A percentile compares a stretch with the other conserved stretches of the same genome.
phyloP scores from a whole-genome alignment of 306 rosid species.

The Dalbergia cultrata region DNA sequence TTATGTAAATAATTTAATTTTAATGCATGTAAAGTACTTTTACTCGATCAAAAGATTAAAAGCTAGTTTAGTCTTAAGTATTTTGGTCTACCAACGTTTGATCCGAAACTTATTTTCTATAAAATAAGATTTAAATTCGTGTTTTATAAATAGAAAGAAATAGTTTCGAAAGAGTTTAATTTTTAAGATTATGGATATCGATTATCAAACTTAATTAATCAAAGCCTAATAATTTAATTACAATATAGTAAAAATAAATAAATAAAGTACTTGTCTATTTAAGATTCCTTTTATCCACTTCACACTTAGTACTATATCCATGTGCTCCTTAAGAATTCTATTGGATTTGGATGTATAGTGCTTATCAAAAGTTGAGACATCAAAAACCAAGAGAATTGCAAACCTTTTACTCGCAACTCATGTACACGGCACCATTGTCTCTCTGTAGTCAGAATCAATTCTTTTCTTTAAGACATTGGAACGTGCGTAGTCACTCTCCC shows the following conservation, averaged over 20 bases:
- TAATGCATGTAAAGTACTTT: background rate
- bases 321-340: background rate
- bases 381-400: conserved; percentile 7
- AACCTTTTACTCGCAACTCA: background rate
- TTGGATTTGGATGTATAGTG: background rate
- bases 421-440: background rate
- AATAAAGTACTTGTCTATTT: background rate
- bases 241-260: no score
- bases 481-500: conserved; percentile 3
- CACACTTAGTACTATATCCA: background rate
- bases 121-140: no score
- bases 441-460: background rate
- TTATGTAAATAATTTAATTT: no score
- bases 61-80: background rate
- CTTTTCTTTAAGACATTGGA: conserved; percentile 1
- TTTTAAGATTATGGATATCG: no score
- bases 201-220: no score
- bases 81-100: no score
- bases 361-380: conserved; percentile 1
- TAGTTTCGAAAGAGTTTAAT: no score
- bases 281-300: background rate
- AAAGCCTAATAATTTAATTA: no score
- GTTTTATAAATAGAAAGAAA: no score
- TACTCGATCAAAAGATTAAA: background rate
- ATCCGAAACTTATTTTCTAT: no score